phyloP scores from a whole-genome alignment of 192 early-diverging fungal species.

The Backusella liffmaniae region DNA sequence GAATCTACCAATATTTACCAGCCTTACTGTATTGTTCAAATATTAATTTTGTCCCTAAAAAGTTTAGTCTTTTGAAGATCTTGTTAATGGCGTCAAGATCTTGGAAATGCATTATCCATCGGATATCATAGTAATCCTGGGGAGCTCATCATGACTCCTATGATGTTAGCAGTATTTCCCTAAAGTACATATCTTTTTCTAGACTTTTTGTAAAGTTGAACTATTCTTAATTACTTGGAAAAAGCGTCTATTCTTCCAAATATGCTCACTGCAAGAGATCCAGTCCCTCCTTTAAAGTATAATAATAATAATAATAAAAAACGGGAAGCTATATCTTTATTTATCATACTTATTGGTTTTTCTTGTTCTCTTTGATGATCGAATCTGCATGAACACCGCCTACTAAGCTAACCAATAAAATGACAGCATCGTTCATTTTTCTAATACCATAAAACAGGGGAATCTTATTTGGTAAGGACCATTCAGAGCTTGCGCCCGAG shows the following conservation, averaged over 20 bases:
- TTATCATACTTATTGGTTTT: not conserved
- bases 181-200: too few relatives aligned
- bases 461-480: constrained; percentile 28
- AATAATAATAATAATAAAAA: not conserved
- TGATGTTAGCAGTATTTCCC: too few relatives aligned
- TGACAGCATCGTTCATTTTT: constrained; percentile 26
- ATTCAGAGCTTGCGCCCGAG: constrained; percentile 13
- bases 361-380: constrained; percentile 27
- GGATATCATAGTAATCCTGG: not conserved
- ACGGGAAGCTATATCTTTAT: not conserved
- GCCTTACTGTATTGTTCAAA: too few relatives aligned
- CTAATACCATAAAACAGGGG: constrained; percentile 26
- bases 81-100: not conserved
- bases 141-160: not conserved
- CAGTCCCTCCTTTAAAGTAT: not conserved
- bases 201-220: too few relatives aligned
- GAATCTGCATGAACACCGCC: constrained; percentile 35
- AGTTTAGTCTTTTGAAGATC: not conserved
- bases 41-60: not conserved
- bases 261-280: not conserved
- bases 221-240: too few relatives aligned
- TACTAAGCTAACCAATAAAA: constrained; percentile 20
- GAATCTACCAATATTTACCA: too few relatives aligned
- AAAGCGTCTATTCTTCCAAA: too few relatives aligned
- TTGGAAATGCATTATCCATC: not conserved